Percentiles rank a stretch among this genome's conserved stretches.
Conservation (phyloP, 129 eudicot genomes). For the Flaveria robusta region DNA sequence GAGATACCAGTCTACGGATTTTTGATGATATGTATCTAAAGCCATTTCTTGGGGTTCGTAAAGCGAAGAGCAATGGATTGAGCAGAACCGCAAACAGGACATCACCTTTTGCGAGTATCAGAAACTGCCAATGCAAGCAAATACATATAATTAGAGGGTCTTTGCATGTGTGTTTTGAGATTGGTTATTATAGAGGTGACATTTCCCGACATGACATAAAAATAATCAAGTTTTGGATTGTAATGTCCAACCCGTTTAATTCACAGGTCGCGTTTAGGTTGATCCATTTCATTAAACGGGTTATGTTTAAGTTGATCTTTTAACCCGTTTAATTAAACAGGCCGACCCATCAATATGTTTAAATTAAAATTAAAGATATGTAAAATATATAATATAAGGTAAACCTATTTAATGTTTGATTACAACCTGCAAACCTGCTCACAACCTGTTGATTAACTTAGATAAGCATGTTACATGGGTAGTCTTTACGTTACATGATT, state of each 20-base stretch:
- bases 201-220: background rate
- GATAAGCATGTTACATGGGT: no score
- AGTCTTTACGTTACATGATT: background rate
- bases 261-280: background rate
- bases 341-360: background rate
- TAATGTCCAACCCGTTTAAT: background rate
- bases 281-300: background rate
- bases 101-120: conserved; percentile 79
- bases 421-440: background rate
- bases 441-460: background rate
- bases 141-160: background rate
- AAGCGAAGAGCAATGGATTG: conserved; percentile 63
- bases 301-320: background rate
- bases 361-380: no score
- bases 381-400: background rate
- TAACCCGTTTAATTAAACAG: background rate
- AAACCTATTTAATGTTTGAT: background rate
- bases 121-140: conserved; percentile 41
- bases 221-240: background rate
- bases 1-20: conserved; percentile 41
- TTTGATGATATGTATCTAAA: conserved; percentile 50
- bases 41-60: conserved; percentile 60
- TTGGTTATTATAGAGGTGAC: background rate
- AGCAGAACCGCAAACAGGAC: conserved; percentile 64
- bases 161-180: background rate